A percentile compares a stretch with the other conserved stretches of the same genome.
These are phyloP conservation scores for Osmanthus fragrans DNA, from an alignment of 257 asterid genomes.

Conservation along the genomic window DNA sequence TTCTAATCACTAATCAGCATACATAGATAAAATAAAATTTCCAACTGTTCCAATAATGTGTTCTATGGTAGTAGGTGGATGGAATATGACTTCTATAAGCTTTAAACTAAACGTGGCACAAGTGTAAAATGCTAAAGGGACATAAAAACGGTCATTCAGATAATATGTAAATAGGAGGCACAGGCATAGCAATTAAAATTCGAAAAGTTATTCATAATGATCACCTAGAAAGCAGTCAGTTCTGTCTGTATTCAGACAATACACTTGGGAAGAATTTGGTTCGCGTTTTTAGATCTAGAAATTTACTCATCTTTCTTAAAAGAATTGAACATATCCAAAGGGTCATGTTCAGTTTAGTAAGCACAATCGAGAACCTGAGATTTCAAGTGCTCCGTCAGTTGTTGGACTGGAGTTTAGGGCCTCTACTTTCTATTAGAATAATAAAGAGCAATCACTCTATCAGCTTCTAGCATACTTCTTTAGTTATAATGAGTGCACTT, in stretches of 20 bases:
- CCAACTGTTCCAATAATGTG: background rate
- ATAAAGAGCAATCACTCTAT: background rate
- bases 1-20: background rate
- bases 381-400: background rate
- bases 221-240: background rate
- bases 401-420: background rate
- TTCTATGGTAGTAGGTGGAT: background rate
- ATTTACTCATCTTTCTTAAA: background rate
- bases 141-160: background rate
- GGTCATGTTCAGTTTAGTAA: background rate
- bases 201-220: constrained; percentile 9
- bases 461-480: background rate
- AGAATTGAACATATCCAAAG: background rate
- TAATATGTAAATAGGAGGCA: background rate
- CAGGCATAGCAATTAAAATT: background rate
- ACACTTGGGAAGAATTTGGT: background rate
- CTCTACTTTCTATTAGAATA: background rate
- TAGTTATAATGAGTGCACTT: too few relatives aligned
- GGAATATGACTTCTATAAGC: background rate
- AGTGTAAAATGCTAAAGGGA: background rate
- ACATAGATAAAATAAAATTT: background rate
- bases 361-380: background rate
- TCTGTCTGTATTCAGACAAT: background rate
- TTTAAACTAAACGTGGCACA: background rate
- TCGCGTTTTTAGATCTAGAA: background rate